A percentile compares a stretch with the other conserved stretches of the same genome.
phyloP scores from a whole-genome alignment of 164 flowering plant species.

The Vitis vinifera region ASM3070453v1 NC_081822.1:1291501-1292000 shows the following conservation, averaged over 20 bases:
- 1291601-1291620: conserved; percentile 77
- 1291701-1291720: conserved; percentile 36
- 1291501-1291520: conserved; percentile 36
- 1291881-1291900: too few relatives aligned
- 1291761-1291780: conserved; percentile 88
- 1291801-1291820: conserved; percentile 82
- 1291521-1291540: conserved; percentile 84
- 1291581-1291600: conserved; percentile 44
- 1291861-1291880: too few relatives aligned
- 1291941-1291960: too few relatives aligned
- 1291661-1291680: too few relatives aligned
- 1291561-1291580: conserved; percentile 62
- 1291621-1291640: conserved; percentile 32
- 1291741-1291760: conserved; percentile 69
- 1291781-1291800: conserved; percentile 92
- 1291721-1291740: conserved; percentile 89
- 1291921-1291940: too few relatives aligned
- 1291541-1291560: conserved; percentile 94
- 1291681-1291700: too few relatives aligned
- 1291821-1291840: conserved; percentile 44
- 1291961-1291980: too few relatives aligned
- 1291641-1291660: too few relatives aligned
- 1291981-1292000: too few relatives aligned
- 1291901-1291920: too few relatives aligned
- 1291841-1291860: neutral